These are phyloP conservation scores for Zygnema circumcarinatum DNA, from an alignment of 139 green algal genomes.

Conservation along the genomic window DNA sequence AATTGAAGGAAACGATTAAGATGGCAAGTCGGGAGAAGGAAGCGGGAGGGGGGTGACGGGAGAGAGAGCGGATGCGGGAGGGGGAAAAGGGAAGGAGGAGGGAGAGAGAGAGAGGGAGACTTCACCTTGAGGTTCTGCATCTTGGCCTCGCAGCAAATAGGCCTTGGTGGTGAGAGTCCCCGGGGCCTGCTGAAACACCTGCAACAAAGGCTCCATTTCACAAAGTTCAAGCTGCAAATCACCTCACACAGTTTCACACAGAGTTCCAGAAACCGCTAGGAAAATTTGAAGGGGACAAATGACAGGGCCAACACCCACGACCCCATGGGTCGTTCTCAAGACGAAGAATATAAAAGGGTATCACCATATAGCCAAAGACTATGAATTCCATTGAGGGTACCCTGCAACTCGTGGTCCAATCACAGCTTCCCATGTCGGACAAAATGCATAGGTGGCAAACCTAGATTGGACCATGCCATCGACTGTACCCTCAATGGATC, in stretches of 20 bases:
- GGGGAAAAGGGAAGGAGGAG: background rate
- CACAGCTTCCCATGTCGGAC: too few relatives aligned
- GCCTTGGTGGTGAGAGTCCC: background rate
- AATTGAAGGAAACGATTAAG: background rate
- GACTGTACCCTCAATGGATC: too few relatives aligned
- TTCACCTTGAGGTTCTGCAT: background rate
- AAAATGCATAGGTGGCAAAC: too few relatives aligned
- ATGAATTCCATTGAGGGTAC: background rate
- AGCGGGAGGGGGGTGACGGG: background rate
- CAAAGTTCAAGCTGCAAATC: background rate
- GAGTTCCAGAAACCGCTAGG: background rate
- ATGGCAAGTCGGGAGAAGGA: background rate
- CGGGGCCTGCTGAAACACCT: conserved; percentile 15
- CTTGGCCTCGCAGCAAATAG: background rate
- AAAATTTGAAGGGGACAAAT: background rate
- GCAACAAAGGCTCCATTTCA: background rate
- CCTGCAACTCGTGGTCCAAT: too few relatives aligned
- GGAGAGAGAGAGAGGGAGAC: background rate
- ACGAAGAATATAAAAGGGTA: background rate
- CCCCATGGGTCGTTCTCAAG: background rate
- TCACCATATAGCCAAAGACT: background rate
- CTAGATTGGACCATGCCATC: too few relatives aligned
- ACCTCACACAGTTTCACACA: background rate
- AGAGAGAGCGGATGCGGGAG: too few relatives aligned
- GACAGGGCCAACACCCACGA: too few relatives aligned